A percentile compares a stretch with the other conserved stretches of the same genome.
Conservation (phyloP, 768 basidiomycete genomes). For the Imleria badia region DNA sequence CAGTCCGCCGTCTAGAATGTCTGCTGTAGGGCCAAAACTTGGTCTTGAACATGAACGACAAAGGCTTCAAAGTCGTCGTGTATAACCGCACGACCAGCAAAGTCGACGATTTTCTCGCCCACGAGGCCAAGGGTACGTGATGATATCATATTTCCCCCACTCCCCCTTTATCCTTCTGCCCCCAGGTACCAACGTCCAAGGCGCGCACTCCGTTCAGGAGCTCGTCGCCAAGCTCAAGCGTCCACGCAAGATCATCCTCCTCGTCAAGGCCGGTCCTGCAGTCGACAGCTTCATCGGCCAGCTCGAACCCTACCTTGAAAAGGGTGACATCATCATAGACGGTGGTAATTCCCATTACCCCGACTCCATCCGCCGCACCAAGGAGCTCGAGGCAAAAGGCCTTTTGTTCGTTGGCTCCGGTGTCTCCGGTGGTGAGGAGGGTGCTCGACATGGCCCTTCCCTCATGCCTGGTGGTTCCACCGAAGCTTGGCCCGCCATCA, state of each 20-base stretch:
- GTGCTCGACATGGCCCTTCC: constrained; percentile 94
- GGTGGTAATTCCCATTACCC: constrained; percentile 99
- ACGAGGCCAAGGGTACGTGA: constrained; percentile 92
- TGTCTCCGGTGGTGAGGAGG: constrained; percentile 99
- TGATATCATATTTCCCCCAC: constrained; percentile 27
- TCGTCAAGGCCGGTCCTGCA: constrained; percentile 96
- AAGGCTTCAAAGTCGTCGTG: constrained; percentile 95
- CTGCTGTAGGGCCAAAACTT: constrained; percentile 83
- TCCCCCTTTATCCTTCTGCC: constrained; percentile 19
- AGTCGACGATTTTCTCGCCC: constrained; percentile 92
- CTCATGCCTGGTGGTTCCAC: constrained; percentile 98
- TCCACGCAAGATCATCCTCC: constrained; percentile 96
- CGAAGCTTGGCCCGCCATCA: constrained; percentile 95
- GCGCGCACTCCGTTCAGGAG: constrained; percentile 92
- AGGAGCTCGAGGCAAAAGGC: constrained; percentile 93
- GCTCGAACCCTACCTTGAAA: constrained; percentile 85
- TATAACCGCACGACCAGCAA: constrained; percentile 98
- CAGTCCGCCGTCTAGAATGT: constrained; percentile 8
- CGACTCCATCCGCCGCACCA: constrained; percentile 91
- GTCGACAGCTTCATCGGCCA: constrained; percentile 95
- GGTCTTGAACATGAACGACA: constrained; percentile 99
- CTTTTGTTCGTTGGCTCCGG: constrained; percentile 97
- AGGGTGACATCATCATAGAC: constrained; percentile 98
- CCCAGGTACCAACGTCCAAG: constrained; percentile 90
- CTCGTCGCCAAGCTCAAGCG: constrained; percentile 88